Evolutionary conservation across 2,329 filamentous ascomycete species (phyloP).

Genomic region (Alternaria alternata): DNA sequence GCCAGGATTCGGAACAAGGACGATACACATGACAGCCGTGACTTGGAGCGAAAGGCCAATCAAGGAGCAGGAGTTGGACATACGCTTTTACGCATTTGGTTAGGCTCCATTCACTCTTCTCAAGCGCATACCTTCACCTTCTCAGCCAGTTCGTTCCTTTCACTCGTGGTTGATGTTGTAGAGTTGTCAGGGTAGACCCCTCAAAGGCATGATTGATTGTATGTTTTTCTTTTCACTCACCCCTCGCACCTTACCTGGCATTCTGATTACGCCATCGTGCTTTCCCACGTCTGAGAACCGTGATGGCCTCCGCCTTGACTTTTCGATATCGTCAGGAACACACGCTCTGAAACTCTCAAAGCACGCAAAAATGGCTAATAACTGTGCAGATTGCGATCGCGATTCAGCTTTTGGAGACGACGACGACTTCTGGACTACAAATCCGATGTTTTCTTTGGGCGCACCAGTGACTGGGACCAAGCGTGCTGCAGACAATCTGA

Average conservation of each 20-base stretch:
- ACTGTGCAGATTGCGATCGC: conserved; percentile 37
- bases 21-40: conserved; percentile 4
- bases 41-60: conserved; percentile 9
- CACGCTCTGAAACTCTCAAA: conserved; percentile 8
- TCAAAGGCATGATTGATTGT: conserved; percentile 8
- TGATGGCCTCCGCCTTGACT: conserved; percentile 15
- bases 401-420: conserved; percentile 46
- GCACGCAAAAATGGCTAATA: conserved; percentile 40
- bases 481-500: conserved; percentile 38
- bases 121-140: not conserved
- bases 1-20: not conserved
- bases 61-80: conserved; percentile 10
- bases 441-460: conserved; percentile 39
- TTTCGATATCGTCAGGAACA: conserved; percentile 8
- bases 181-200: not conserved
- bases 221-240: conserved; percentile 2
- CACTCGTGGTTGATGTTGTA: not conserved
- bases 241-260: not conserved
- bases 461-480: conserved; percentile 44
- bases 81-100: conserved; percentile 4
- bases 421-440: conserved; percentile 31
- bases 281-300: conserved; percentile 12
- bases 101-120: conserved; percentile 11
- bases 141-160: not conserved
- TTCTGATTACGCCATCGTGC: conserved; percentile 6